phyloP scores from a whole-genome alignment of 352 stramenopile species.

The Phytopythium helicoides region DNA sequence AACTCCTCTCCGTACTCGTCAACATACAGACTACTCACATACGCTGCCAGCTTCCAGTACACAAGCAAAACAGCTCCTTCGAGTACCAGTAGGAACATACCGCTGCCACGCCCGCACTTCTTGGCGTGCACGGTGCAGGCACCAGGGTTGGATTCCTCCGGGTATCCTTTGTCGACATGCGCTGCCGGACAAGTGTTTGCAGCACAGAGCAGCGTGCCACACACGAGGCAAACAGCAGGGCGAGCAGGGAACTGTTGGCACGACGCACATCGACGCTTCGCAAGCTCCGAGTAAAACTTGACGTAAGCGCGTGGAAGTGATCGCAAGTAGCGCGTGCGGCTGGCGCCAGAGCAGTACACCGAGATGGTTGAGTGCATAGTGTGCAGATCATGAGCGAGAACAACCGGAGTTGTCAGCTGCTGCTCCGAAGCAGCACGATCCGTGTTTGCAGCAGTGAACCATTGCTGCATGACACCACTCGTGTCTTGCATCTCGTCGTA shows the following conservation, averaged over 20 bases:
- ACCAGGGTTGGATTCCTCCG: conserved; percentile 76
- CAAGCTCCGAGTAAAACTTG: conserved; percentile 83
- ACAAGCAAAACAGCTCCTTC: conserved; percentile 84
- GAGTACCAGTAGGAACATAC: conserved; percentile 81
- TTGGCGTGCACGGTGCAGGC: conserved; percentile 83
- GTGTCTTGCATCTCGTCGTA: conserved; percentile 82
- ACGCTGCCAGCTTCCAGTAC: conserved; percentile 85
- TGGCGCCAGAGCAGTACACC: conserved; percentile 57
- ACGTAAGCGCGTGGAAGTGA: conserved; percentile 78
- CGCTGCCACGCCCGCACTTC: conserved; percentile 79
- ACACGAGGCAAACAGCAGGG: conserved; percentile 81
- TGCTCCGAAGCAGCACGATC: conserved; percentile 17
- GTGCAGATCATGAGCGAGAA: conserved; percentile 68
- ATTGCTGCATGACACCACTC: conserved; percentile 65
- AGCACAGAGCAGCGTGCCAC: conserved; percentile 74
- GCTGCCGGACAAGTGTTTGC: conserved; percentile 79
- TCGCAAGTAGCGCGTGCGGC: conserved; percentile 68
- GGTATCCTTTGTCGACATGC: conserved; percentile 70
- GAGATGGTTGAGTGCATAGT: conserved; percentile 79
- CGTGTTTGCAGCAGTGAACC: conserved; percentile 66
- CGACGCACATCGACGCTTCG: conserved; percentile 70
- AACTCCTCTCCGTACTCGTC: conserved; percentile 89
- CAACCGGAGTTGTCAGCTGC: conserved; percentile 30
- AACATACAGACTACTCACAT: conserved; percentile 81
- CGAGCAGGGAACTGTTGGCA: conserved; percentile 81